Evolutionary conservation across 768 basidiomycete species (phyloP), one percentile per base, ranked within the genome.

Genomic region (Nidularia pulvinata): DNA sequence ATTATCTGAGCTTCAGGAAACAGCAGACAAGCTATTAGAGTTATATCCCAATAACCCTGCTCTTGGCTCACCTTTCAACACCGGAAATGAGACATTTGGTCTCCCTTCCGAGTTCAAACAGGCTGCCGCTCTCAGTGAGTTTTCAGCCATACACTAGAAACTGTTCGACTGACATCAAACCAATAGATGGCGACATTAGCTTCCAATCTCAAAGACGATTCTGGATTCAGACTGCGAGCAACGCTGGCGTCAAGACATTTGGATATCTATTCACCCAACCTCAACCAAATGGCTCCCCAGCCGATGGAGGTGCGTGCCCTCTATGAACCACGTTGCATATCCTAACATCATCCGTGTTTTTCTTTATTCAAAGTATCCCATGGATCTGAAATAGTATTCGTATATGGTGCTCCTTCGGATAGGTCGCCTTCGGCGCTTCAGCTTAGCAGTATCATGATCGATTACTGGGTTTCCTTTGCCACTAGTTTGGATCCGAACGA

Each of bases 191-290:
- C 16, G 72, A 84, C 61, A 16, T 77, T 3, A 49, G 45, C 16
- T 79, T 79, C 57, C 66, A 69, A 25, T 68, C 71, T 2, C 69
- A 66, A 25, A 67, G 77, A 22, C 69, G 79, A 32, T 58, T 62
- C 6, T 75, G 69, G 64, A 72, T 72, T 14, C 69, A 69, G 39
- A 74, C 71, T 1, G 75, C 80, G 1, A 67, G 68, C 25, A 69
- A 56, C 2, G 55, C 53, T 7, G 75, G 75, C 5, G 67, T 75
- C 3, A 69, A 69, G 53, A 67, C 69, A 2, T 79, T 68, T 51
- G 74, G 69, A 1, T 81, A 79, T 57, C 57, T 76, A 4, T 80
- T 78, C 57, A 73, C 70, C 1, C 72, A 78, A 36, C 73, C 71
- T 2, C 69, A 73, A 44, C 59, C 67, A 4, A 50, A 48, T 9